Evolutionary conservation across 345 rosid species (phyloP).

Genomic region (Populus tremula): DNA sequence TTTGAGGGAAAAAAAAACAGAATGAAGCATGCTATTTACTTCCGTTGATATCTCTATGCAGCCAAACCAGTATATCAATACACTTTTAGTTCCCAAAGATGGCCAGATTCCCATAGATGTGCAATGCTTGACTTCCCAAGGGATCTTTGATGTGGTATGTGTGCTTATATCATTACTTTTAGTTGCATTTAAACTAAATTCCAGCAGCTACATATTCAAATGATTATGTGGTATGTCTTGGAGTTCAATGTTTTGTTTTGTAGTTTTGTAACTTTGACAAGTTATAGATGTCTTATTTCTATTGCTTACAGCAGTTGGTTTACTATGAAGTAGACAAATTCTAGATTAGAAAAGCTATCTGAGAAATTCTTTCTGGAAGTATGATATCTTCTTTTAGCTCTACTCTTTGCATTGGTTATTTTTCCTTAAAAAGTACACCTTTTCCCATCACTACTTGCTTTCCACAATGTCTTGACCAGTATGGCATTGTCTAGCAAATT

Average conservation of each 20-base stretch:
- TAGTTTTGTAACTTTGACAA: neutral
- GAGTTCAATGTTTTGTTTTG: neutral
- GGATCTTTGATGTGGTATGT: constrained; percentile 69
- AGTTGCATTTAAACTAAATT: neutral
- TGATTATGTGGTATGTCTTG: neutral
- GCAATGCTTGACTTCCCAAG: constrained; percentile 54
- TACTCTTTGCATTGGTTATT: neutral
- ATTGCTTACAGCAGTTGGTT: neutral
- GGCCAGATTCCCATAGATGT: constrained; percentile 60
- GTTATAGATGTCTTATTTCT: neutral
- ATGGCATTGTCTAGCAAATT: neutral
- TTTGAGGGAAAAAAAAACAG: neutral
- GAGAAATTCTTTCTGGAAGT: neutral
- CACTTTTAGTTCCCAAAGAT: constrained; percentile 74
- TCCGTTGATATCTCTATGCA: constrained; percentile 37
- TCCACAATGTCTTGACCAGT: neutral
- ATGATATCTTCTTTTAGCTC: neutral
- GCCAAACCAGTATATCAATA: constrained; percentile 74
- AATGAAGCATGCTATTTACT: constrained; percentile 11
- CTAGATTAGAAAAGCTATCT: neutral
- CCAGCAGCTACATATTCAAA: neutral
- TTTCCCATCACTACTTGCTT: neutral
- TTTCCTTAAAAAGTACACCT: neutral
- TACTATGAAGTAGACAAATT: neutral
- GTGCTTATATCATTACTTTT: neutral